Evolutionary conservation across 805 yeast species (phyloP).

Genomic region (Teunomyces kruisii): DNA sequence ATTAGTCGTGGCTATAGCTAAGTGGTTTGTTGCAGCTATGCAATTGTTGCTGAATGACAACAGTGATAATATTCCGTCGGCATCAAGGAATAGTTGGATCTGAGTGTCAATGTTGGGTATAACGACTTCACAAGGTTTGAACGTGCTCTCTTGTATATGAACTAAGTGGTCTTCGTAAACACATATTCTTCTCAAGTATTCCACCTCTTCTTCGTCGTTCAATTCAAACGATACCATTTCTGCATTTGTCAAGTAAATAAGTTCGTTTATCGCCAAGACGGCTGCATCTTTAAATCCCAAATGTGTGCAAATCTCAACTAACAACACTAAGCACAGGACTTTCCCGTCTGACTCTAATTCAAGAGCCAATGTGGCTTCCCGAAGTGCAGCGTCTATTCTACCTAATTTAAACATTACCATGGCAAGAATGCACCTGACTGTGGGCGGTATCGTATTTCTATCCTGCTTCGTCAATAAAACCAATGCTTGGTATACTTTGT

Average conservation of each 20-base stretch:
- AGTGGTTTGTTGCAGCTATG: background rate
- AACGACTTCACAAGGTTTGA: background rate
- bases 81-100: background rate
- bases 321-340: slow-evolving; percentile 14
- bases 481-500: slow-evolving; percentile 17
- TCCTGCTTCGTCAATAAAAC: slow-evolving; percentile 11
- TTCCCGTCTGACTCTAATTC: slow-evolving; percentile 18
- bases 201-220: background rate
- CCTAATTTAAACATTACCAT: slow-evolving; percentile 23
- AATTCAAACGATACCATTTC: background rate
- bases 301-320: slow-evolving; percentile 16
- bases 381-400: slow-evolving; percentile 19
- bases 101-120: background rate
- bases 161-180: background rate
- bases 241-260: slow-evolving; percentile 8
- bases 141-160: background rate
- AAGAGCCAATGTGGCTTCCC: slow-evolving; percentile 25
- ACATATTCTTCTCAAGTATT: background rate
- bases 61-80: background rate
- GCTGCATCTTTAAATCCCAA: slow-evolving; percentile 13
- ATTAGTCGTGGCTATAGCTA: background rate
- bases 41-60: background rate
- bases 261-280: slow-evolving; percentile 13
- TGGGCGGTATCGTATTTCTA: slow-evolving; percentile 9
- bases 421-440: slow-evolving; percentile 16